Evolutionary conservation across 2,329 filamentous ascomycete genomes (phyloP).

Genomic region (Alternaria ventricosa): DNA sequence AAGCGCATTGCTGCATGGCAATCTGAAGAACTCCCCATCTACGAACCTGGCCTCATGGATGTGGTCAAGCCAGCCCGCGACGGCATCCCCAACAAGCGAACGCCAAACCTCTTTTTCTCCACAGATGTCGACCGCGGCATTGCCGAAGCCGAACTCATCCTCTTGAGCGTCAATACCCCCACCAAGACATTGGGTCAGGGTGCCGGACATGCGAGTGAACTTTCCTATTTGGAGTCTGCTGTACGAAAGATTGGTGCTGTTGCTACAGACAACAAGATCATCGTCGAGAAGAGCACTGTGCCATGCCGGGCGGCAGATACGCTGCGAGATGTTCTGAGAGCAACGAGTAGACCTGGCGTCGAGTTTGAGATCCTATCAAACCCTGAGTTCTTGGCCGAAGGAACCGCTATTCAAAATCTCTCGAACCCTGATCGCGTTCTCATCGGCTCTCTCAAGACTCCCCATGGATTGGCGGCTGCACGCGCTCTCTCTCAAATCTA

Average conservation of each 20-base stretch:
- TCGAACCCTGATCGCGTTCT: constrained; percentile 75
- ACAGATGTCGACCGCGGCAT: constrained; percentile 69
- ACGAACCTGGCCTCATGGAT: constrained; percentile 74
- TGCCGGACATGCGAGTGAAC: constrained; percentile 73
- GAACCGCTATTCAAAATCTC: constrained; percentile 75
- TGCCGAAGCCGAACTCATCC: constrained; percentile 72
- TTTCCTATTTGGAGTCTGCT: constrained; percentile 74
- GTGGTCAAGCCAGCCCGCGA: constrained; percentile 69
- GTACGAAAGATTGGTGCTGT: constrained; percentile 70
- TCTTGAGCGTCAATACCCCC: constrained; percentile 80
- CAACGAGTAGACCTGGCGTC: neutral
- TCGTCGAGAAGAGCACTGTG: constrained; percentile 84
- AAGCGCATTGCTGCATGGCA: constrained; percentile 75
- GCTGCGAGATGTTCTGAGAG: constrained; percentile 69
- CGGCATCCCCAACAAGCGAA: constrained; percentile 47
- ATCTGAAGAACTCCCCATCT: constrained; percentile 74
- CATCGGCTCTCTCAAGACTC: constrained; percentile 71
- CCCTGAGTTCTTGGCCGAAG: constrained; percentile 81
- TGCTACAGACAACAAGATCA: constrained; percentile 71
- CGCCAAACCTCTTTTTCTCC: constrained; percentile 76
- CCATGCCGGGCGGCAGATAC: constrained; percentile 76
- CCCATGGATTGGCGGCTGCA: constrained; percentile 66
- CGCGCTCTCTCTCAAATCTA: constrained; percentile 70
- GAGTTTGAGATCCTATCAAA: constrained; percentile 80
- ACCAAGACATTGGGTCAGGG: constrained; percentile 75